Evolutionary conservation across 768 basidiomycete genomes (phyloP), one percentile per base, ranked within the genome.

Genomic region (Astraeus odoratus): DNA sequence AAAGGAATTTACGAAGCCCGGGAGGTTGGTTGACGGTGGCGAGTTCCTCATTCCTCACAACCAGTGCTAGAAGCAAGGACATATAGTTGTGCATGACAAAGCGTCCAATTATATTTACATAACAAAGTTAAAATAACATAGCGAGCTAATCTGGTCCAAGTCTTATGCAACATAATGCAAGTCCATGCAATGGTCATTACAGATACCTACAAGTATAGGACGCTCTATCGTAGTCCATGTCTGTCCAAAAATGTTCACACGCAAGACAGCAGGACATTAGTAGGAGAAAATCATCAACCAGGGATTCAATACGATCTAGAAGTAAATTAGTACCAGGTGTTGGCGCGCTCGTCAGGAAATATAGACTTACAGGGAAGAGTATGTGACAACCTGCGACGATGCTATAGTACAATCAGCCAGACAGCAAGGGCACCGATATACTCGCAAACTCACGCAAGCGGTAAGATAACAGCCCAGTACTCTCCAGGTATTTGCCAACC

Each of bases 281-380:
- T 76, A 78, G 0, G 80, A 82, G 65, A 90, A 91, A 36, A 89
- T 85, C 83, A 89, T 87, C 43, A 91, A 67, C 83, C 84, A 88
- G 1, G 88, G 91, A 54, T 93, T 93, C 33, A 93, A 75, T 16
- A 90, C 80, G 44, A 94, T 83, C 74, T 85, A 13, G 18, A 23
- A 8, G 23, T 8, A 23, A 15, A 22, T 23, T 12, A 18, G 24
- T 52, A 47, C 19, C n/a, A 43, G 34, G 20, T 6, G 43, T 7
- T 15, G 40, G 19, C 18, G 12, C 33, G 20, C n/a, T 25, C 36
- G 37, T 38, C 31, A 40, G 23, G 29, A 39, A 16, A 8, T 10
- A 7, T 65, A 10, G 18, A 71, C 80, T 55, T 57, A 85, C 83
- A 9, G 90, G 90, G 66, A 81, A 87, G 15, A 88, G 61, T 8